Conservation (phyloP, 768 basidiomycete species). For the Russula sp. region DNA sequence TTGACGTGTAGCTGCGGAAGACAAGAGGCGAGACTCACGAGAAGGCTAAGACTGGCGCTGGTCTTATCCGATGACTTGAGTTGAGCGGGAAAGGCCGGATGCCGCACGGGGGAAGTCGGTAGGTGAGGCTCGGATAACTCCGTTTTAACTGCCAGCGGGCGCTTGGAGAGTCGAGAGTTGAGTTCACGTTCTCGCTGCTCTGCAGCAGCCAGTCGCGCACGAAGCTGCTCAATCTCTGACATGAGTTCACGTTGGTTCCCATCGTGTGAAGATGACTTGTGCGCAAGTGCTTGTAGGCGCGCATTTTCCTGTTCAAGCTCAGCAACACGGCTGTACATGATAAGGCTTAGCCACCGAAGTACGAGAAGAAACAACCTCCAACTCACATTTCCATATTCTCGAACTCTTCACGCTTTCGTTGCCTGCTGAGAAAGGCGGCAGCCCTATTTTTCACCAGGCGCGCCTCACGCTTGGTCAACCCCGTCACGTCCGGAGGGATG, state of each 20-base stretch:
- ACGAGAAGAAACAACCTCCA: slow-evolving; percentile 17
- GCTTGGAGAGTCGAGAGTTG: slow-evolving; percentile 48
- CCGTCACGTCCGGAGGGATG: slow-evolving; percentile 80
- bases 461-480: slow-evolving; percentile 85
- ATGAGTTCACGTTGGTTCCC: slow-evolving; percentile 32
- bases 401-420: slow-evolving; percentile 88
- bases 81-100: slow-evolving; percentile 32
- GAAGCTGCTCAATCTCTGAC: slow-evolving; percentile 60
- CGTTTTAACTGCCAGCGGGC: slow-evolving; percentile 39
- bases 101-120: slow-evolving; percentile 35
- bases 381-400: slow-evolving; percentile 87
- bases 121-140: slow-evolving; percentile 50
- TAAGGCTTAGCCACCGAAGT: slow-evolving; percentile 2
- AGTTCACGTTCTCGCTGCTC: slow-evolving; percentile 63
- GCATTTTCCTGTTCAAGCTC: slow-evolving; percentile 82
- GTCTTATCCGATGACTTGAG: slow-evolving; percentile 37
- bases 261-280: slow-evolving; percentile 33
- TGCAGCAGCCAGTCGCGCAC: slow-evolving; percentile 53
- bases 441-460: slow-evolving; percentile 89
- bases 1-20: slow-evolving; percentile 18
- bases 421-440: slow-evolving; percentile 84
- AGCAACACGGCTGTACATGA: slow-evolving; percentile 58
- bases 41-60: slow-evolving; percentile 59
- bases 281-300: slow-evolving; percentile 54
- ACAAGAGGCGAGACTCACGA: slow-evolving; percentile 41